Percentiles rank a stretch among this genome's conserved stretches.
Conservation (phyloP, 2,329 filamentous ascomycete genomes). For the Geosmithia flava region DNA sequence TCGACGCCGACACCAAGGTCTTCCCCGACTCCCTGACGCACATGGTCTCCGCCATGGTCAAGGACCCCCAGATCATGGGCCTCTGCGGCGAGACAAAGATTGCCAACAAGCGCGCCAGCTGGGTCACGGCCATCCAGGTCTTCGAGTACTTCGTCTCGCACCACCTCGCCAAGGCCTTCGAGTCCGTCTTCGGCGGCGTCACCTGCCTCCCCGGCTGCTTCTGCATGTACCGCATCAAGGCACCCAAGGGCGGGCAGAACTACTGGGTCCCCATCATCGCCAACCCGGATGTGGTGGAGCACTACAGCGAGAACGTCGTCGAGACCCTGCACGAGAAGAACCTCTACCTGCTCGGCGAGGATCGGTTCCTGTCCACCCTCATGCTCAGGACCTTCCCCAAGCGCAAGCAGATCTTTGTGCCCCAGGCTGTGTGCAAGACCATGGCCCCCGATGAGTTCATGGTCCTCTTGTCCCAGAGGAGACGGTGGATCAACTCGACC, state of each 20-base stretch:
- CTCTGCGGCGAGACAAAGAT: constrained; percentile 99
- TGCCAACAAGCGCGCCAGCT: constrained; percentile 89
- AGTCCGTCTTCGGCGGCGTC: constrained; percentile 97
- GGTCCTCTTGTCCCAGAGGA: constrained; percentile 84
- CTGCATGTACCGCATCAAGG: constrained; percentile 99
- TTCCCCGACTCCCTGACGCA: constrained; percentile 97
- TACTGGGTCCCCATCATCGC: constrained; percentile 99
- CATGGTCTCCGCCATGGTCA: constrained; percentile 98
- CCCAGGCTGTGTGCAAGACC: constrained; percentile 97
- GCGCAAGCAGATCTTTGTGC: constrained; percentile 96
- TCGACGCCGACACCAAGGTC: constrained; percentile 97
- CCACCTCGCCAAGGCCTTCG: constrained; percentile 92
- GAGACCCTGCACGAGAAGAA: constrained; percentile 99
- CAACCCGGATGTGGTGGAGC: constrained; percentile 96
- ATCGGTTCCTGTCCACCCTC: constrained; percentile 89
- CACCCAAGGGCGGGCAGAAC: constrained; percentile 94
- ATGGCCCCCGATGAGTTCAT: constrained; percentile 88
- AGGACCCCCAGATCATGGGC: constrained; percentile 98
- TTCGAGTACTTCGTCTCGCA: constrained; percentile 99
- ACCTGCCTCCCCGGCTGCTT: constrained; percentile 98
- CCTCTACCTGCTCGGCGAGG: constrained; percentile 77
- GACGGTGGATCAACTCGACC: constrained; percentile 98
- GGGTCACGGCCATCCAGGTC: constrained; percentile 97
- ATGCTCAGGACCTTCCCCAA: constrained; percentile 99
- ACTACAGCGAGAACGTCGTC: constrained; percentile 98